Conservation (phyloP, 1,284 basidiomycete species). For the Malassezia furfur region DNA sequence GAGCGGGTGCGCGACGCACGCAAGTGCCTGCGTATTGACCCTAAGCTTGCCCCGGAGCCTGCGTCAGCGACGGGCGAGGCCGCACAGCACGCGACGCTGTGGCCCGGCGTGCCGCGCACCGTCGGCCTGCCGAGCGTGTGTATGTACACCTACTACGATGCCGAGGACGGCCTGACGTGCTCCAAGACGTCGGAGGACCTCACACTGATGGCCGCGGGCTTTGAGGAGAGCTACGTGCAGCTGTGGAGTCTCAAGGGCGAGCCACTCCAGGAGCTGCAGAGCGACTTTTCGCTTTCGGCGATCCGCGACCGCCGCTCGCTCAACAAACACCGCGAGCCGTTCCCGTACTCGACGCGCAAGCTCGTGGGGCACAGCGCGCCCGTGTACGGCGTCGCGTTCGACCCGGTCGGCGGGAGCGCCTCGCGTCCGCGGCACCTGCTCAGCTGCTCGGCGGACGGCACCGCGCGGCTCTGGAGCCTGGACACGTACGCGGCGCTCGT, state of each 20-base stretch:
- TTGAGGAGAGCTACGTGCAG: slow-evolving; percentile 87
- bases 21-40: slow-evolving; percentile 40
- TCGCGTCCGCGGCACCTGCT: slow-evolving; percentile 75
- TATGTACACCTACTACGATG: slow-evolving; percentile 46
- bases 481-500: slow-evolving; percentile 89
- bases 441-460: slow-evolving; percentile 86
- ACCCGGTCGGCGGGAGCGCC: slow-evolving; percentile 77
- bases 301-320: slow-evolving; percentile 55
- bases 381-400: slow-evolving; percentile 87
- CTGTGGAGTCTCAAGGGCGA: slow-evolving; percentile 93
- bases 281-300: slow-evolving; percentile 61
- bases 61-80: slow-evolving; percentile 1
- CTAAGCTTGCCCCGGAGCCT: slow-evolving; percentile 42
- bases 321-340: slow-evolving; percentile 25
- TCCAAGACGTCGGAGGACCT: slow-evolving; percentile 82
- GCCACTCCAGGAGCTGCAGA: slow-evolving; percentile 66
- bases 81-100: slow-evolving; percentile 2
- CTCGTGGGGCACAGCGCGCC: slow-evolving; percentile 93
- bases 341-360: slow-evolving; percentile 56
- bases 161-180: slow-evolving; percentile 58
- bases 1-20: slow-evolving; percentile 73
- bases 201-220: slow-evolving; percentile 89
- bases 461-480: slow-evolving; percentile 84
- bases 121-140: slow-evolving; percentile 44
- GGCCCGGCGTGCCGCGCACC: slow-evolving; percentile 21